Conservation (phyloP, 306 rosid species). For the Sphenostylis stenocarpa region DNA sequence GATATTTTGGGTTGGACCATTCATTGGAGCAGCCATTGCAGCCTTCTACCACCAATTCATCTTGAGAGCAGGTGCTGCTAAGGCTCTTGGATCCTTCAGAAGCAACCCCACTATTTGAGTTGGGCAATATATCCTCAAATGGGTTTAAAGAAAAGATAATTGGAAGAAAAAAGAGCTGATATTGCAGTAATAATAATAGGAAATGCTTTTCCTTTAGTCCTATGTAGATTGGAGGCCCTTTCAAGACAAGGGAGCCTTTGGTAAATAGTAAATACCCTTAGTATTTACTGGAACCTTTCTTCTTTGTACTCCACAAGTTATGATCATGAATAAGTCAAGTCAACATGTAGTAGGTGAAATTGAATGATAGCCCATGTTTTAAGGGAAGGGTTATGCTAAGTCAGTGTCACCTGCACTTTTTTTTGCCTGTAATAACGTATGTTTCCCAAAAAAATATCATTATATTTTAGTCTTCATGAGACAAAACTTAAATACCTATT, state of each 20-base stretch:
- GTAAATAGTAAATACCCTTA: no score
- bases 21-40: constrained; percentile 75
- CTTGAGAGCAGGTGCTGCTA: constrained; percentile 70
- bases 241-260: constrained; percentile 32
- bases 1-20: constrained; percentile 83
- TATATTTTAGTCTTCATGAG: no score
- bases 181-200: not conserved
- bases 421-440: not conserved
- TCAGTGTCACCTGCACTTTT: not conserved
- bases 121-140: not conserved
- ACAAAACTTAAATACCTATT: no score
- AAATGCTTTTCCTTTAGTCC: not conserved
- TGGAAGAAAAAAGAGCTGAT: not conserved
- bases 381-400: not conserved
- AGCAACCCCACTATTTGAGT: constrained; percentile 48
- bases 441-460: not conserved
- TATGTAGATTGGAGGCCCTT: constrained; percentile 6
- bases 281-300: no score
- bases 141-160: not conserved
- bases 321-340: not conserved
- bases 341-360: not conserved
- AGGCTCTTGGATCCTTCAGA: constrained; percentile 77
- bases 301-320: no score
- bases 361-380: not conserved
- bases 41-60: constrained; percentile 81